Evolutionary conservation across 306 rosid species (phyloP).

Genomic region (Echinosophora koreensis): DNA sequence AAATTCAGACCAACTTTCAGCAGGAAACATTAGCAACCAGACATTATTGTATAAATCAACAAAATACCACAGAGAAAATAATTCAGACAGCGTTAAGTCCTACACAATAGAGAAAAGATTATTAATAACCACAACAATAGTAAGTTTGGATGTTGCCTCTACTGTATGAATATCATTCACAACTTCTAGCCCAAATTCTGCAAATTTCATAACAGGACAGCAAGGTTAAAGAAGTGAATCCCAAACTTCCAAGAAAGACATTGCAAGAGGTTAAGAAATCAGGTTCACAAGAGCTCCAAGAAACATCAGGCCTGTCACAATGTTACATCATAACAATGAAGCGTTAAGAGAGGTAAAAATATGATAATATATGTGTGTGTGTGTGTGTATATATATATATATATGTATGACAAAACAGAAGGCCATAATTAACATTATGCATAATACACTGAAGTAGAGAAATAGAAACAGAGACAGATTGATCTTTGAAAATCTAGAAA

Average conservation of each 20-base stretch:
- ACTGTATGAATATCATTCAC: slow-evolving; percentile 53
- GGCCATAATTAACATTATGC: slow-evolving; percentile 19
- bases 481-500: slow-evolving; percentile 19
- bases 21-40: slow-evolving; percentile 63
- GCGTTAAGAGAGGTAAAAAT: slow-evolving; percentile 66
- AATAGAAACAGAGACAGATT: background rate
- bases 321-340: slow-evolving; percentile 70
- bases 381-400: too few species aligned
- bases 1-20: slow-evolving; percentile 55
- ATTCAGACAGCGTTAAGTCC: slow-evolving; percentile 52
- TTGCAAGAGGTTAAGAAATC: slow-evolving; percentile 99
- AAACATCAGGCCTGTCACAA: slow-evolving; percentile 98
- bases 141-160: slow-evolving; percentile 56
- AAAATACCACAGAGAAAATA: slow-evolving; percentile 48
- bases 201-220: slow-evolving; percentile 97
- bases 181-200: slow-evolving; percentile 79
- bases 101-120: slow-evolving; percentile 54
- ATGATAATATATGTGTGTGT: too few species aligned
- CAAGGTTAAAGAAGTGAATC: slow-evolving; percentile 99
- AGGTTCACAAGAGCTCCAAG: slow-evolving; percentile 99
- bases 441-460: slow-evolving; percentile 15
- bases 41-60: slow-evolving; percentile 52
- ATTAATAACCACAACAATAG: slow-evolving; percentile 44
- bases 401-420: too few species aligned
- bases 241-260: slow-evolving; percentile 99